Evolutionary conservation across 768 basidiomycete genomes (phyloP).

Genomic region (Tulasnella sp.): DNA sequence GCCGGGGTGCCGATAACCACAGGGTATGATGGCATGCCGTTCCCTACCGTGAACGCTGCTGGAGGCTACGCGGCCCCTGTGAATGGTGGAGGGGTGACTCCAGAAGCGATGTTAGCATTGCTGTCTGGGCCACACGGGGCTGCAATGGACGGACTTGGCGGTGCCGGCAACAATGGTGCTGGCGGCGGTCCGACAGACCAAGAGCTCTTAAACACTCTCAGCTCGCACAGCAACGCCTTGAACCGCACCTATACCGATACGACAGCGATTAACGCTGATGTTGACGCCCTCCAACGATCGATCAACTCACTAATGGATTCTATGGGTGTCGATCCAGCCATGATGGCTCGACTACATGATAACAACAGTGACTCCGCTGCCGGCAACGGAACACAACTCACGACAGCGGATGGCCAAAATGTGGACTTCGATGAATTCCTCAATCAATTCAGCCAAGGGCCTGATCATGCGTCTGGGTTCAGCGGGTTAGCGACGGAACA

Average conservation of each 20-base stretch:
- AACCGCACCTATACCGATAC: slow-evolving; percentile 50
- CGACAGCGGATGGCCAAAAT: neutral
- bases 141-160: neutral
- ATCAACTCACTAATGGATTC: slow-evolving; percentile 64
- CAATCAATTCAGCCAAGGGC: neutral
- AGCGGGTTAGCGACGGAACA: too few species aligned
- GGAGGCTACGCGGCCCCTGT: neutral
- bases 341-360: neutral
- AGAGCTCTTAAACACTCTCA: slow-evolving; percentile 25
- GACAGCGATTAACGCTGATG: slow-evolving; percentile 58
- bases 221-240: slow-evolving; percentile 33
- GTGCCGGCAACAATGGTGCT: slow-evolving; percentile 7
- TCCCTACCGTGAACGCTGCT: neutral
- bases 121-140: neutral
- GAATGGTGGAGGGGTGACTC: slow-evolving; percentile 10
- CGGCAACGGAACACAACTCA: neutral
- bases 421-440: slow-evolving; percentile 3
- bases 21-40: neutral
- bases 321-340: slow-evolving; percentile 50
- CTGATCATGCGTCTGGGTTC: neutral
- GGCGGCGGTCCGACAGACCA: slow-evolving; percentile 23
- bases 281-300: slow-evolving; percentile 54
- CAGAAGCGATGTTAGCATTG: slow-evolving; percentile 13
- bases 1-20: neutral
- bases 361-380: neutral